Evolutionary conservation across 257 asterid species (phyloP).

Genomic region (Primulina huaijiensis): DNA sequence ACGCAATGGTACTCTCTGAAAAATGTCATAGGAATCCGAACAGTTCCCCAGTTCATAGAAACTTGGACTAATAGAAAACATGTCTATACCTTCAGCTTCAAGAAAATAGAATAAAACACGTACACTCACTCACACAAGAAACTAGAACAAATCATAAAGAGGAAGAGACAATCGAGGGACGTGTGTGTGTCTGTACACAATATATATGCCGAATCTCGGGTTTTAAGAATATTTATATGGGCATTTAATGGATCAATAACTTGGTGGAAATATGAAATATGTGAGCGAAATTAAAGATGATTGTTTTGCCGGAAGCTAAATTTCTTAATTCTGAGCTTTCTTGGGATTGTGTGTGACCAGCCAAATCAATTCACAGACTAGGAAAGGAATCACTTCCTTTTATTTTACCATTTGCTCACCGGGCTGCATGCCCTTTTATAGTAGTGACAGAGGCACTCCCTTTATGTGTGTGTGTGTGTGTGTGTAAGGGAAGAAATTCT

Average conservation of each 20-base stretch:
- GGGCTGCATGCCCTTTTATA: neutral
- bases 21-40: conserved; percentile 44
- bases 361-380: conserved; percentile 22
- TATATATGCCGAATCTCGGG: conserved; percentile 1
- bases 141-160: neutral
- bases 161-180: neutral
- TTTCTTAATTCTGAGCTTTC: conserved; percentile 8
- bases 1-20: conserved; percentile 31
- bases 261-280: neutral
- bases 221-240: conserved; percentile 1
- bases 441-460: neutral
- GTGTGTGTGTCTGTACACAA: neutral
- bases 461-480: too few relatives aligned
- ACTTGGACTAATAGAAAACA: conserved; percentile 45
- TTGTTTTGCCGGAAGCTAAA: neutral
- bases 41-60: conserved; percentile 48
- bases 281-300: neutral
- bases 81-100: conserved; percentile 4
- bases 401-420: neutral
- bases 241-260: conserved; percentile 18
- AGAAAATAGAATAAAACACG: conserved; percentile 7
- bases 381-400: conserved; percentile 22
- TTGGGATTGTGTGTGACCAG: conserved; percentile 35
- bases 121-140: conserved; percentile 15
- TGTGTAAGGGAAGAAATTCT: too few relatives aligned